phyloP scores from a whole-genome alignment of 768 basidiomycete genomes.

The Pholiota conissans region DNA sequence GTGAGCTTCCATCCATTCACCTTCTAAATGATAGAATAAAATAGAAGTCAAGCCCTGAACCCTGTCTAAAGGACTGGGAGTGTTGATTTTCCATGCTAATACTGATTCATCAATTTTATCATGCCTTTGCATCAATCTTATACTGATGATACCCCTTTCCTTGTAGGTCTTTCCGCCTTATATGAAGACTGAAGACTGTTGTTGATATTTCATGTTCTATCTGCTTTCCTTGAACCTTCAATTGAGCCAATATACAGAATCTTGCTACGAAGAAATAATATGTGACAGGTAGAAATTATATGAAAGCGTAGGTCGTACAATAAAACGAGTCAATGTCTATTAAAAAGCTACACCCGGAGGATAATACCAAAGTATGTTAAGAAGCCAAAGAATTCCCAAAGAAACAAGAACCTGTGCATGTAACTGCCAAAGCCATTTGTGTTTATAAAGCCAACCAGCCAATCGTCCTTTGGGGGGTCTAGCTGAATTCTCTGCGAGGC shows the following conservation, averaged over 20 bases:
- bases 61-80: constrained; percentile 67
- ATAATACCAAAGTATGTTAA: constrained; percentile 61
- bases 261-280: no score
- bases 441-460: constrained; percentile 29
- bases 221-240: no score
- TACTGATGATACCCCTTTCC: constrained; percentile 25
- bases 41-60: constrained; percentile 93
- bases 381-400: constrained; percentile 53
- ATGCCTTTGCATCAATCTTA: background rate
- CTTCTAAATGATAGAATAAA: constrained; percentile 58
- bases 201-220: no score
- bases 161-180: background rate
- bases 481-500: constrained; percentile 32
- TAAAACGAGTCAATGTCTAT: background rate
- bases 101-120: constrained; percentile 46
- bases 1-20: constrained; percentile 27
- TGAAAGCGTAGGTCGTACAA: no score
- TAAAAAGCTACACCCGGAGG: constrained; percentile 5
- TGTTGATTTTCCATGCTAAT: constrained; percentile 93
- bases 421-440: constrained; percentile 12
- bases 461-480: constrained; percentile 21
- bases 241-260: no score
- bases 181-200: no score
- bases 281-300: no score
- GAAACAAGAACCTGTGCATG: constrained; percentile 10